Percentiles rank a stretch among this genome's conserved stretches.
phyloP scores from a whole-genome alignment of 1,284 basidiomycete genomes.

The Ganoderma meredithae region DNA sequence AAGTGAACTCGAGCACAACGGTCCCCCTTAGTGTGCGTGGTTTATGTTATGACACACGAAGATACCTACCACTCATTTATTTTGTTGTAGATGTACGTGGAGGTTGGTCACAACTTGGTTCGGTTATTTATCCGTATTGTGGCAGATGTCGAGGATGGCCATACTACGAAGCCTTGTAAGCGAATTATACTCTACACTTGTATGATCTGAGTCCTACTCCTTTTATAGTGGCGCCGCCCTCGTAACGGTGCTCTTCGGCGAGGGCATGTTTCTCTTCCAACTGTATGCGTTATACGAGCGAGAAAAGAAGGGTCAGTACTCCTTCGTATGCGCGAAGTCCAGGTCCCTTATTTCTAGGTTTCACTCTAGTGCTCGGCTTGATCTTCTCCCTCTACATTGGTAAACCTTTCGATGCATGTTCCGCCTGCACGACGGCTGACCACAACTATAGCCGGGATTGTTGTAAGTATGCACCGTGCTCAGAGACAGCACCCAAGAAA shows the following conservation, averaged over 20 bases:
- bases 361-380: neutral
- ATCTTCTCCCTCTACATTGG: neutral
- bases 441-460: neutral
- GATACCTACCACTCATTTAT: neutral
- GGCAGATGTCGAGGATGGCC: slow-evolving; percentile 1
- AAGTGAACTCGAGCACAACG: neutral
- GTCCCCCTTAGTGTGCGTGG: neutral
- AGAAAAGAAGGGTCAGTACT: neutral
- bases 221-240: neutral
- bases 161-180: slow-evolving; percentile 1
- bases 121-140: neutral
- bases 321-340: neutral
- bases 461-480: neutral
- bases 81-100: neutral
- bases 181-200: neutral
- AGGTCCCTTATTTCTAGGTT: neutral
- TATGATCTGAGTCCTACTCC: neutral
- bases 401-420: neutral
- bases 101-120: neutral
- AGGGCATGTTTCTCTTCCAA: neutral
- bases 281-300: neutral
- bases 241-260: neutral
- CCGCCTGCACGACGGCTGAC: neutral
- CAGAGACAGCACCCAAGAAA: no score
- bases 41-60: neutral